phyloP scores from a whole-genome alignment of 805 yeast genomes.

The Yueomyces sinensis region DNA sequence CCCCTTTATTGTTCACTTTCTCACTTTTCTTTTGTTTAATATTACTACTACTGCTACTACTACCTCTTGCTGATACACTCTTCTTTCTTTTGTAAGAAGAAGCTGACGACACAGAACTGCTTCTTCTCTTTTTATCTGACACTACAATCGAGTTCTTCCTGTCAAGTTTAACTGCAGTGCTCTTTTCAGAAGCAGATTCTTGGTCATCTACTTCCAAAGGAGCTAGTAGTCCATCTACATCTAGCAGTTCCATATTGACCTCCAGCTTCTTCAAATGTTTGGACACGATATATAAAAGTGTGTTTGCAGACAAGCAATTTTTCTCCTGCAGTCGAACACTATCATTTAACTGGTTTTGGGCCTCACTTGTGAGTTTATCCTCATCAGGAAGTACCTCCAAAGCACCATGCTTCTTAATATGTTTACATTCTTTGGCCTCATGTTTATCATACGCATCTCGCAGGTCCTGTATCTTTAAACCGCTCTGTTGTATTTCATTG shows the following conservation, averaged over 20 bases:
- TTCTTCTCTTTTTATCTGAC: constrained; percentile 6
- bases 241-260: constrained; percentile 60
- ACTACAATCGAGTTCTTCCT: no score
- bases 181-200: not conserved
- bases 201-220: constrained; percentile 32
- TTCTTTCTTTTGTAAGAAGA: constrained; percentile 15
- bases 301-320: constrained; percentile 67
- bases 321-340: constrained; percentile 58
- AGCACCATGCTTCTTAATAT: constrained; percentile 73
- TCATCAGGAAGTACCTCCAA: constrained; percentile 74
- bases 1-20: not conserved
- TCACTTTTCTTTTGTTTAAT: not conserved
- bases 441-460: constrained; percentile 53
- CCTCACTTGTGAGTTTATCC: constrained; percentile 45
- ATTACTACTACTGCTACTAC: not conserved
- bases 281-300: constrained; percentile 64
- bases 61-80: not conserved
- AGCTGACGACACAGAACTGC: not conserved
- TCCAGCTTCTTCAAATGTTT: constrained; percentile 66
- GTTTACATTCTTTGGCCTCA: constrained; percentile 73
- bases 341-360: constrained; percentile 51
- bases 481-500: constrained; percentile 65
- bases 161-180: not conserved
- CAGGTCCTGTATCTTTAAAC: constrained; percentile 49
- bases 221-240: constrained; percentile 66